These are phyloP conservation scores for Aspergillus sp. DNA, from an alignment of 2,329 filamentous ascomycete species.

Conservation along the genomic window DNA sequence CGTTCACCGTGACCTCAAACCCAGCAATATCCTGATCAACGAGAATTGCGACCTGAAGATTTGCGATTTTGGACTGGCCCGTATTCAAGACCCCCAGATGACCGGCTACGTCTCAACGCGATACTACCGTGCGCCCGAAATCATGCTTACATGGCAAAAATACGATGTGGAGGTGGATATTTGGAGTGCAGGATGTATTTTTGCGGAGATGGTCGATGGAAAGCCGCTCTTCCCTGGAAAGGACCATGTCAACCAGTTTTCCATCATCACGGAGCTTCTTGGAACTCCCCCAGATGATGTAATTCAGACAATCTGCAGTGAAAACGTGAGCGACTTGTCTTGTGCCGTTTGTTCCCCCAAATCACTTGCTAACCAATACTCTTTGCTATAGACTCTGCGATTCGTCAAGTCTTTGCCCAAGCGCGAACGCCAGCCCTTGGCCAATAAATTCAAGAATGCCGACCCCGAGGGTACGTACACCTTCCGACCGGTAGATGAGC, in stretches of 20 bases:
- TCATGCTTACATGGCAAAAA: constrained; percentile 99
- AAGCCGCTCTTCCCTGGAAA: constrained; percentile 98
- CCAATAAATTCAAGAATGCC: constrained; percentile 90
- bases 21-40: constrained; percentile 98
- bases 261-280: constrained; percentile 95
- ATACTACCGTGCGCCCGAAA: constrained; percentile 98
- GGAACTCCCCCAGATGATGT: constrained; percentile 97
- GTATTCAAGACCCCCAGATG: constrained; percentile 99
- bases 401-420: constrained; percentile 97
- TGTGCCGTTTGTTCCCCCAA: neutral
- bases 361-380: constrained; percentile 17
- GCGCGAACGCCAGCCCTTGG: constrained; percentile 81
- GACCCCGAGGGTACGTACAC: constrained; percentile 67
- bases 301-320: constrained; percentile 96
- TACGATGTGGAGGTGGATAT: constrained; percentile 99
- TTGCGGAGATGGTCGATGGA: constrained; percentile 98
- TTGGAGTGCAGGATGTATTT: constrained; percentile 98
- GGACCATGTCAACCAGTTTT: constrained; percentile 99
- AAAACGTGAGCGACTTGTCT: constrained; percentile 64
- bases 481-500: neutral
- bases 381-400: constrained; percentile 66
- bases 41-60: constrained; percentile 99
- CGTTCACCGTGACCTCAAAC: constrained; percentile 95
- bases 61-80: constrained; percentile 95
- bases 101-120: constrained; percentile 97